Base-by-base conservation (phyloP, 2,329 filamentous ascomycete species). In the Paramyrothecium sp. region DNA sequence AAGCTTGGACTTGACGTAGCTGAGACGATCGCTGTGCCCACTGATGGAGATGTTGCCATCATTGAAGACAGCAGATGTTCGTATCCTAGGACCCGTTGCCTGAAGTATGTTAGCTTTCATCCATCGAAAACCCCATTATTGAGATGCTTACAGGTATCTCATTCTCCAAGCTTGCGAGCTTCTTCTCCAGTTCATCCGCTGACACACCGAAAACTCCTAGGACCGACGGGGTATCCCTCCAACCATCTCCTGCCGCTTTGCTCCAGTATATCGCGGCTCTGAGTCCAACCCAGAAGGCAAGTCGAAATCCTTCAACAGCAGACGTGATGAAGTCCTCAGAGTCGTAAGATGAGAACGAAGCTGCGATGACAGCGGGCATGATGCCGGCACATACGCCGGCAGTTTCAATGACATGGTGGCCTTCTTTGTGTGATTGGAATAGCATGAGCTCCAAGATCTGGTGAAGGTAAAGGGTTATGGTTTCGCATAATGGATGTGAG, bases 231-330 rank as follows among this genome's bases (percentile, higher is more conserved):
- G 12, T 55, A 16, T 44, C 47, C 12, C n/a, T 38, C 51, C 51
- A 53, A 7, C 22, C 19, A 3, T 51, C 53, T 21, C 49, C 56
- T 17, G 49, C 23, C 23, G 46, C 41, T 22, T 16, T n/a, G 5
- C 53, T 53, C 19, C 47, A 55, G 17, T 38, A 33, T 12, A 55
- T 21, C 1, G 57, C 38, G 3, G 46, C 51, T 19, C 54, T 52
- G 19, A 59, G 57, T 17, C 57, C 57, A 20, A 56, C 51, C 57
- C 57, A 59, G 34, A 59, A 59, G 12, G 57, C 49, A 10, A 59
- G 16, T n/a, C 54, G 54, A 34, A 59, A 59, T 7, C 44, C 47
- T 17, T 54, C 51, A 11, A 56, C 51, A 17, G 57, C 57, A 22
- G 54, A 19, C 3, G 13, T 21, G 17, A 53, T 26, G 23, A 59